Evolutionary conservation across 108 stramenopile genomes (phyloP), one percentile per base, ranked within the genome.

Genomic region (Mayamaea pseudoterrestris): DNA sequence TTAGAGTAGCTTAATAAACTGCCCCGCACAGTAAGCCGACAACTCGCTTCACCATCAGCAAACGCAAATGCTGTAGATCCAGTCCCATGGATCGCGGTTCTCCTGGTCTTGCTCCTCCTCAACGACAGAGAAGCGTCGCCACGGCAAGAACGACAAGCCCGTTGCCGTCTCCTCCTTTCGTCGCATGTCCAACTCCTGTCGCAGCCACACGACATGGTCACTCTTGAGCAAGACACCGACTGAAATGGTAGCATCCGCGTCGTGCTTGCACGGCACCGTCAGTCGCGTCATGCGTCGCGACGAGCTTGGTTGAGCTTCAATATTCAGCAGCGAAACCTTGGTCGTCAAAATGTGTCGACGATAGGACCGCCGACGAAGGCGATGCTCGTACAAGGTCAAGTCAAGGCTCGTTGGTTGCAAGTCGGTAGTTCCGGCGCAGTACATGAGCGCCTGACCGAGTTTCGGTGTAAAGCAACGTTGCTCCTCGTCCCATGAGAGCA

Each of bases 121-220:
- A 16, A 9, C 40, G 12, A 13, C 40, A 16, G 21, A 20, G 40
- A 20, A 20, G 21, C 18, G 40, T 6, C 18, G 40, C 5, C 18
- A 5, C 12, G 32, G 8, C 5, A 20, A 20, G 5, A 20, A 5
- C 21, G 16, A 20, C 5, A 20, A 13, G 5, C 40, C 21, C 21
- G 40, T 13, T 20, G 40, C 21, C 40, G 40, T 41, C 32, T 11
- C 8, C 12, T 8, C 12, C 32, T 34, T 34, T 34, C 55, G 28
- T 3, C 66, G 53, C 3, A 57, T 51, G 4, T 61, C 40, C 21
- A 69, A 39, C 45, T 74, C 73, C 37, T 46, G 41, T 31, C 55
- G 53, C 31, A 69, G 41, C 73, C 73, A 74, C 43, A 63, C 44
- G n/a, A 54, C 42, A 43, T 74, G 67, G 4, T 74, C 68, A 7